Percentiles rank a stretch among this genome's conserved stretches.
Conservation (phyloP, 495 filamentous ascomycete genomes). For the Aspergillus heteromorphus region DNA sequence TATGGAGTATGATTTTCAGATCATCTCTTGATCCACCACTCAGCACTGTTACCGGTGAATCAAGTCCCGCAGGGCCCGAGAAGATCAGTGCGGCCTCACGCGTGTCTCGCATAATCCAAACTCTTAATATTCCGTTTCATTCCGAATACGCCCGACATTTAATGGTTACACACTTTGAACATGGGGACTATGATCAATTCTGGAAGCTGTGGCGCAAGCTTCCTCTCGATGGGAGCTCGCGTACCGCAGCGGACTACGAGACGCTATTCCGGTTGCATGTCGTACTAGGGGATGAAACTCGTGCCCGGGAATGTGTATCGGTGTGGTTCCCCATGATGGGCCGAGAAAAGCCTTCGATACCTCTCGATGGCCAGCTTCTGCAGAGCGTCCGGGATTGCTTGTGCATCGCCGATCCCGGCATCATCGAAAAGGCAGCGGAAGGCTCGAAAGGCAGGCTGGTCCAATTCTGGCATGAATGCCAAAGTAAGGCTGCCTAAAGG, state of each 20-base stretch:
- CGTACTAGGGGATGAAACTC: slow-evolving; percentile 35
- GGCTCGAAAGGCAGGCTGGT: slow-evolving; percentile 18
- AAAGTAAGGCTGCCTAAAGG: background rate
- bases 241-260: slow-evolving; percentile 52
- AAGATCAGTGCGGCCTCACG: background rate
- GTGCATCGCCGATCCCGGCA: slow-evolving; percentile 43
- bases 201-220: slow-evolving; percentile 58
- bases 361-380: slow-evolving; percentile 34
- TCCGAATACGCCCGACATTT: slow-evolving; percentile 40
- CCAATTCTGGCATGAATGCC: slow-evolving; percentile 29
- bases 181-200: slow-evolving; percentile 48
- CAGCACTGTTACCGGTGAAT: background rate
- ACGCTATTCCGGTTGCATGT: slow-evolving; percentile 50
- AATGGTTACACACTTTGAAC: slow-evolving; percentile 38
- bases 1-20: slow-evolving; percentile 40
- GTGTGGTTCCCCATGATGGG: slow-evolving; percentile 53
- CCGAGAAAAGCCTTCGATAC: slow-evolving; percentile 50
- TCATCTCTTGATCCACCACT: slow-evolving; percentile 12
- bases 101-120: slow-evolving; percentile 26
- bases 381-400: slow-evolving; percentile 46
- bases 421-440: slow-evolving; percentile 24
- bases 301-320: slow-evolving; percentile 46
- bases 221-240: slow-evolving; percentile 41
- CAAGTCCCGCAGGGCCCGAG: slow-evolving; percentile 13
- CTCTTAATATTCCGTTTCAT: slow-evolving; percentile 40